Evolutionary conservation across 169 alveolate genomes (phyloP).

Genomic region (Plasmodium blacklocki): DNA sequence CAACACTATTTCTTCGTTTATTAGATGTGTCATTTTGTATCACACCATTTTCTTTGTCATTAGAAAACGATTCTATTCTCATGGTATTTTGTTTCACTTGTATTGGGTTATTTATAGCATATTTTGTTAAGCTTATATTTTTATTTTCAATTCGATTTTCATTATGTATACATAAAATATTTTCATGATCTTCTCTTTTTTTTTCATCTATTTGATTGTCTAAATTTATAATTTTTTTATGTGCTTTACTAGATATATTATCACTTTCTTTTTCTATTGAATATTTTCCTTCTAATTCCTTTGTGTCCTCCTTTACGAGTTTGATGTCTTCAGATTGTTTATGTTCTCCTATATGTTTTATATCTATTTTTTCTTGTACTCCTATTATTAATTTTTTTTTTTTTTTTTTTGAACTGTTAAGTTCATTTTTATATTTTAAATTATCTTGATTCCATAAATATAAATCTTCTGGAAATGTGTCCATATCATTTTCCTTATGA

Average conservation of each 20-base stretch:
- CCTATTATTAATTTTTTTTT: neutral
- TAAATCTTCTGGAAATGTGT: neutral
- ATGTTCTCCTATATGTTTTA: neutral
- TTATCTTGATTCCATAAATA: neutral
- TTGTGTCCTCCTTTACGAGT: neutral
- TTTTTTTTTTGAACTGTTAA: constrained; percentile 5
- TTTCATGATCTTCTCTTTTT: neutral
- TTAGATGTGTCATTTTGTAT: no score
- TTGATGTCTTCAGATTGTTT: neutral
- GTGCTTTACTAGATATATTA: neutral
- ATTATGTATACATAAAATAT: no score
- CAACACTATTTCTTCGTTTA: no score
- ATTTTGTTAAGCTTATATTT: no score
- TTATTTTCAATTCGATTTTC: no score
- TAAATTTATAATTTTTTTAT: neutral
- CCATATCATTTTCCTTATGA: constrained; percentile 31
- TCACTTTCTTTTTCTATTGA: neutral
- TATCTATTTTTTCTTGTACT: neutral
- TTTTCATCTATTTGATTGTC: neutral
- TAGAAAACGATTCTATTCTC: no score
- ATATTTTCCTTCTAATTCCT: neutral
- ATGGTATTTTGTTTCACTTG: no score
- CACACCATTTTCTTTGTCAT: no score
- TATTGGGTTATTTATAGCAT: no score
- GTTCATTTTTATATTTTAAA: constrained; percentile 1